Base-by-base conservation (phyloP, 169 alveolate species). In the Cryptosporidium sp. region DNA sequence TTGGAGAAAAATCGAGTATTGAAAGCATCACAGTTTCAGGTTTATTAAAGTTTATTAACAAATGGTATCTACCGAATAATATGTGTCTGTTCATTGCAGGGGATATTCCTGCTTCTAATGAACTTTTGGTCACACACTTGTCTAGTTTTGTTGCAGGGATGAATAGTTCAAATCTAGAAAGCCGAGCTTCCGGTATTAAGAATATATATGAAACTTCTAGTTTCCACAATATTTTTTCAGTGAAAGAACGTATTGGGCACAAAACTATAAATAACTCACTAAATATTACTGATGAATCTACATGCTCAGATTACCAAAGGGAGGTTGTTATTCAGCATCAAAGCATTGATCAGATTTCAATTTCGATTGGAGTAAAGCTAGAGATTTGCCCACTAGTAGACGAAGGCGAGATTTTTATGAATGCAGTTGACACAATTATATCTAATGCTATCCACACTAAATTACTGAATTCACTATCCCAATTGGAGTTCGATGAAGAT, bases 331-430 rank as follows among this genome's bases (percentile, higher is more conserved):
- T 43, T 43, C 65, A 65, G 23, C 73, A 80, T 39, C 67, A 21
- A 29, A 37, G 18, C 10, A 62, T 80, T 37, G 51, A 80, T 8
- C 65, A 62, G n/a, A 43, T 80, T 21, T 80, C 89, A 16, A 80
- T 80, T 59, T 62, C 89, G 2, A 80, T 80, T 29, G 73, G 89
- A 31, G 23, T 43, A 14, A 80, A 80, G 29, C 48, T 80, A 39
- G 80, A 58, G 12, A 62, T 80, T 43, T 80, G 75, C 68, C 89
- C 89, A 35, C 39, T 80, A 62, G 35, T 80, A 21, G 89, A 80
- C 37, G 89, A 80, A 41, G 89, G 89, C 0, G 89, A 80, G 29
- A 80, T 80, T 23, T 80, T 80, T 65, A 43, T 31, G 43, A 80
- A 80, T 62, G 73, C 89, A 4, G 33, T 80, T 8, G 89, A 80